A percentile compares a stretch with the other conserved stretches of the same genome.
Conservation (phyloP, 192 early-diverging fungal species). For the Lobosporangium transversale region DNA sequence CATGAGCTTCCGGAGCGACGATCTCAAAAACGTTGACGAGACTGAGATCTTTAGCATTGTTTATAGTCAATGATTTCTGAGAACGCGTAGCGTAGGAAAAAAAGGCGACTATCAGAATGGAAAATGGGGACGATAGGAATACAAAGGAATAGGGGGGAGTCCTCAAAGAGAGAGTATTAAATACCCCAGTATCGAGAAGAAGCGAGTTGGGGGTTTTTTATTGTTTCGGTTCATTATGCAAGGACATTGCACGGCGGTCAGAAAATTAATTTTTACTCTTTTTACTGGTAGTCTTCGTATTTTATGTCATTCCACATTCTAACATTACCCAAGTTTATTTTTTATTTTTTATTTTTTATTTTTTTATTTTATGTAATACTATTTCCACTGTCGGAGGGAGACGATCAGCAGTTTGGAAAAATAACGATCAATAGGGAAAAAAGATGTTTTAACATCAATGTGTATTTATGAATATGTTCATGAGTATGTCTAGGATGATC, state of each 20-base stretch:
- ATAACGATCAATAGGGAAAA: too few species aligned
- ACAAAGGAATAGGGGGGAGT: not conserved
- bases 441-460: not conserved
- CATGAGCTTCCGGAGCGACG: slow-evolving; percentile 27
- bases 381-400: too few species aligned
- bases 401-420: too few species aligned
- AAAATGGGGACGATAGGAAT: not conserved
- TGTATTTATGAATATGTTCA: too few species aligned
- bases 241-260: too few species aligned
- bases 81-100: not conserved
- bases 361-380: too few species aligned
- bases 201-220: too few species aligned
- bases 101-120: too few species aligned
- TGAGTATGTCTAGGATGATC: slow-evolving; percentile 9
- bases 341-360: not conserved
- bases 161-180: not conserved
- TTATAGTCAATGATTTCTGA: too few species aligned
- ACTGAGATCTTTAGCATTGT: slow-evolving; percentile 10
- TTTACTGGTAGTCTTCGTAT: too few species aligned
- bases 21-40: slow-evolving; percentile 14
- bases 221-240: too few species aligned
- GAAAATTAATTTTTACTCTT: too few species aligned
- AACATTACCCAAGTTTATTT: not conserved
- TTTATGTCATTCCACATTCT: slow-evolving; percentile 16
- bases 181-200: not conserved